Base-by-base conservation (phyloP, 768 basidiomycete species). In the Mycena albidolilacea region DNA sequence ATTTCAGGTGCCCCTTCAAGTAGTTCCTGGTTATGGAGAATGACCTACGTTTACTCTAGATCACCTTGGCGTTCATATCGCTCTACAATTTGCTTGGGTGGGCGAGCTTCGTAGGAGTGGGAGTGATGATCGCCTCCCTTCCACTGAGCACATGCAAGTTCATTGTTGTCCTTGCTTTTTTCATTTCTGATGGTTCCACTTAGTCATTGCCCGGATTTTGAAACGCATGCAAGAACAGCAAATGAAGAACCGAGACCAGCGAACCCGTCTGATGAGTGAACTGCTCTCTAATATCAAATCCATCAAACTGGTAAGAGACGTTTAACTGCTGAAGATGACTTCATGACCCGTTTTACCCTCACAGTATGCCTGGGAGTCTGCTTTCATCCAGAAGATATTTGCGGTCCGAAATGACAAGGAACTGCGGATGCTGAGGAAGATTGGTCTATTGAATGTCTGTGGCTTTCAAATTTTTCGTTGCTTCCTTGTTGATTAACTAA, bases 241-340 rank as follows among this genome's bases (percentile, higher is more conserved):
- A 81, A 98, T 98, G 97, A 96, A 96, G 82, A 95, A 93, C 81
- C 89, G 96, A 71, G 97, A 97, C 78, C 87, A 90, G 76, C 88
- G 95, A 41, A 95, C 94, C 9, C 85, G 92, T 52, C 83, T 97
- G 57, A 98, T 98, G 97, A 96, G 90, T 75, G 97, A 98, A 82
- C 86, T 98, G n/a, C 84, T 99, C 7, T 88, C 90, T 69, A 98
- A 97, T 79, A 98, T 99, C 78, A 79, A 95, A 92, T 54, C 41
- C 74, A 95, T 97, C 80, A 96, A 97, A 79, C 83, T 97, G 52
- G 52, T 54, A 30, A 10, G 52, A 50, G 48, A 7, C 10, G 19
- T 50, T 50, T 50, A n/a, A 23, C 52, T 54, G 52, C 23, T 10
- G 23, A 11, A 11, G 21, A 21, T 30, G 52, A 23, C 10, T 30